Conservation (phyloP, 1,284 basidiomycete genomes). For the Filobasidium uniguttulatum region DNA sequence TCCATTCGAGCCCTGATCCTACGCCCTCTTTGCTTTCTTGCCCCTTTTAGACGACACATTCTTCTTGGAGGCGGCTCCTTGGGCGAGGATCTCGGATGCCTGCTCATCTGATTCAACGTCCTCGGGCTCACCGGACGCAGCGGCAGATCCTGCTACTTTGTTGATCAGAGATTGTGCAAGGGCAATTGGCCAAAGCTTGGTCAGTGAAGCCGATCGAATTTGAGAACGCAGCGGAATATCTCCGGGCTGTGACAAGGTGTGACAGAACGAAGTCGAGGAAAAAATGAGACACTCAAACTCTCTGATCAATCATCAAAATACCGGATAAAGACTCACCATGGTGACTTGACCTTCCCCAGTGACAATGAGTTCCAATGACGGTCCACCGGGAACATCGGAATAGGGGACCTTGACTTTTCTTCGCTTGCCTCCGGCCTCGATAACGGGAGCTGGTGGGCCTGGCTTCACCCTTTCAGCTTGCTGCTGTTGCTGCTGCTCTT, state of each 20-base stretch:
- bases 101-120: too few relatives aligned
- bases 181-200: conserved; percentile 29
- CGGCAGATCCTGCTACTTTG: neutral
- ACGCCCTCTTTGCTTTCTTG: too few relatives aligned
- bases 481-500: neutral
- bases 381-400: conserved; percentile 25
- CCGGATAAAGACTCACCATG: conserved; percentile 23
- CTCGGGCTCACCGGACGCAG: neutral
- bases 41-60: too few relatives aligned
- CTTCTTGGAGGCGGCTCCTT: too few relatives aligned
- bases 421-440: conserved; percentile 13
- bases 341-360: conserved; percentile 28
- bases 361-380: conserved; percentile 31
- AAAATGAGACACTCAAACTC: neutral
- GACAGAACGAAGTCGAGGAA: neutral
- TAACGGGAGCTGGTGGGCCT: too few relatives aligned
- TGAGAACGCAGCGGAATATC: conserved; percentile 28
- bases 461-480: neutral
- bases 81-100: too few relatives aligned
- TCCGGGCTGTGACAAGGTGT: conserved; percentile 23
- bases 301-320: neutral
- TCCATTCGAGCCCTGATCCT: too few relatives aligned
- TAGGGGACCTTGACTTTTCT: conserved; percentile 35
- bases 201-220: conserved; percentile 22
- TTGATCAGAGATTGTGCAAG: conserved; percentile 15